A percentile compares a stretch with the other conserved stretches of the same genome.
Conservation (phyloP, 176 grass and related monocot species). For the Lolium perenne region DNA sequence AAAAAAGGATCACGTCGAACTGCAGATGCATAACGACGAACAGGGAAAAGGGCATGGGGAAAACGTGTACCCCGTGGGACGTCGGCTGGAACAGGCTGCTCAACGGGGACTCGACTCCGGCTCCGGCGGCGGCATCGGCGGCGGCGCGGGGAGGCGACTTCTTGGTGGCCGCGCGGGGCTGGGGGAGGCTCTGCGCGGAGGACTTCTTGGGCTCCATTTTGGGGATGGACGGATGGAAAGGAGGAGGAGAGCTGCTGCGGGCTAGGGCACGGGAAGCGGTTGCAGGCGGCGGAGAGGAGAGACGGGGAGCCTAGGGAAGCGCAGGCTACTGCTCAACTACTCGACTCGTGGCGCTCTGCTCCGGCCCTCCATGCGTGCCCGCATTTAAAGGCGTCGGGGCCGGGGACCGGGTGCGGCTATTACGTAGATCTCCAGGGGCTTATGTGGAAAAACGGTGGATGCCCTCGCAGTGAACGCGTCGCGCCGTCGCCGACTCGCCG, state of each 20-base stretch:
- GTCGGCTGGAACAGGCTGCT: constrained; percentile 53
- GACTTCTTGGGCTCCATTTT: constrained; percentile 56
- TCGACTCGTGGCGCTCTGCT: constrained; percentile 52
- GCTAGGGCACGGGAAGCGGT: constrained; percentile 49
- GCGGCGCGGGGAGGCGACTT: constrained; percentile 44
- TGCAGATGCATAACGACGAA: constrained; percentile 23
- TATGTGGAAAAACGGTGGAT: neutral
- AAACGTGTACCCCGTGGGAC: constrained; percentile 42
- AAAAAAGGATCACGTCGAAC: constrained; percentile 30
- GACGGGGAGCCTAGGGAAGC: constrained; percentile 42
- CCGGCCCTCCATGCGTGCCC: constrained; percentile 48
- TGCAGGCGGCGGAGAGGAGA: constrained; percentile 38
- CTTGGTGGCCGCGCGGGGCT: constrained; percentile 39
- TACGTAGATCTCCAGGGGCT: constrained; percentile 2
- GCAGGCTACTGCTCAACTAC: constrained; percentile 30
- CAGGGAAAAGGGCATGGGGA: constrained; percentile 5
- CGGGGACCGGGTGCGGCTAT: neutral
- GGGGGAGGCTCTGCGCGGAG: constrained; percentile 26
- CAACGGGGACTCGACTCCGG: constrained; percentile 38
- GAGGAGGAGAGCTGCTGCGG: constrained; percentile 18
- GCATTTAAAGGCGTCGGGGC: constrained; percentile 55
- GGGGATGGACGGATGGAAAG: neutral
- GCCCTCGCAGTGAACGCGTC: neutral
- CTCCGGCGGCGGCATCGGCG: constrained; percentile 15
- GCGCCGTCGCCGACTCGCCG: constrained; percentile 9